A percentile compares a stretch with the other conserved stretches of the same genome.
These are phyloP conservation scores for Clitopilus hobsonii DNA, from an alignment of 768 basidiomycete genomes.

Conservation along the genomic window DNA sequence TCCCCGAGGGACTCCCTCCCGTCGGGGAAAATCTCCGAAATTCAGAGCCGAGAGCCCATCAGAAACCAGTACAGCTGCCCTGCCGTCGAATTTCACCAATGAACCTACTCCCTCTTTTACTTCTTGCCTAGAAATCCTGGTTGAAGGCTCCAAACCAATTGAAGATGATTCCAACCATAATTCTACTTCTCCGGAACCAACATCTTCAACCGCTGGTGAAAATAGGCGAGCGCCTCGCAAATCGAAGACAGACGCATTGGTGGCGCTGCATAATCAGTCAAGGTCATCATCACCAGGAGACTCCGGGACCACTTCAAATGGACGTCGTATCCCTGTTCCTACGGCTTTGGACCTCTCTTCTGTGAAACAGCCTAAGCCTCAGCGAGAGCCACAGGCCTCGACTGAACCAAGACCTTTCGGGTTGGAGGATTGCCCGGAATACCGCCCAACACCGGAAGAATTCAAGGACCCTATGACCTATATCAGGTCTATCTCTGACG, in stretches of 20 bases:
- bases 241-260: conserved; percentile 86
- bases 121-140: conserved; percentile 73
- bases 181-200: conserved; percentile 27
- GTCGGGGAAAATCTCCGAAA: conserved; percentile 60
- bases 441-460: conserved; percentile 84
- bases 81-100: conserved; percentile 45
- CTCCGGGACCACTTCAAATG: conserved; percentile 41
- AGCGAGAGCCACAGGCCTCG: conserved; percentile 29
- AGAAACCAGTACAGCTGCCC: conserved; percentile 39
- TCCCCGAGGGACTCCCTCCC: conserved; percentile 56
- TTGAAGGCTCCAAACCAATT: conserved; percentile 70
- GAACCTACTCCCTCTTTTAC: conserved; percentile 49
- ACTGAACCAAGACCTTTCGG: conserved; percentile 71
- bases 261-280: conserved; percentile 67
- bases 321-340: conserved; percentile 57
- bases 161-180: conserved; percentile 38
- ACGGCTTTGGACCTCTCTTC: conserved; percentile 62
- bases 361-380: conserved; percentile 63
- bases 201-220: conserved; percentile 35
- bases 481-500: conserved; percentile 73
- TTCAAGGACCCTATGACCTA: conserved; percentile 94
- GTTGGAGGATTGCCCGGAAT: conserved; percentile 85
- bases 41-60: conserved; percentile 42
- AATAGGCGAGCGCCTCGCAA: conserved; percentile 77
- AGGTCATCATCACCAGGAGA: conserved; percentile 49